Conservation (phyloP, 345 rosid species). For the Hypericum androsaemum region DNA sequence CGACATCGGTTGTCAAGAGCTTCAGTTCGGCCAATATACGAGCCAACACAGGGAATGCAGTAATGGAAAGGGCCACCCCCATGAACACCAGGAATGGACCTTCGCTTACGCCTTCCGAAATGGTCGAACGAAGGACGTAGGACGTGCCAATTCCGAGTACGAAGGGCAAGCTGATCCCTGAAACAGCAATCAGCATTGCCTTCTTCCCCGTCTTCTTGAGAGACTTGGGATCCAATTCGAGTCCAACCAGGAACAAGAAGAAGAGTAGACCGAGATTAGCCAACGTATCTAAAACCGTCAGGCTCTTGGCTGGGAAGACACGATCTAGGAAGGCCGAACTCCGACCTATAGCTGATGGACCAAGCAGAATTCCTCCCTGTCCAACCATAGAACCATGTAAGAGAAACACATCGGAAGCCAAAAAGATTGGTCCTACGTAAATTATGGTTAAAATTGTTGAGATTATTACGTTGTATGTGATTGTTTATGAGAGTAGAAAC, state of each 20-base stretch:
- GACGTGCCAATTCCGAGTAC: slow-evolving; percentile 1
- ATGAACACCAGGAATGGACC: slow-evolving; percentile 1
- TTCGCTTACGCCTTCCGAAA: background rate
- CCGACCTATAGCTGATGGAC: slow-evolving; percentile 2
- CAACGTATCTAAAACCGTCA: background rate
- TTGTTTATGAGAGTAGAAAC: too few relatives aligned
- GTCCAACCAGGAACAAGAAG: background rate
- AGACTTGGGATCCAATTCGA: background rate
- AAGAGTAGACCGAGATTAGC: slow-evolving; percentile 3
- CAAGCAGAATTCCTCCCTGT: slow-evolving; percentile 4
- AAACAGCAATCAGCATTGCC: background rate
- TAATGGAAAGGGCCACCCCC: slow-evolving; percentile 2
- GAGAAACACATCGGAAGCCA: background rate
- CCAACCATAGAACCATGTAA: background rate
- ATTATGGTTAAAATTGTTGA: background rate
- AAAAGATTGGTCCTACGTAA: too few relatives aligned
- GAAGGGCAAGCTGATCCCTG: slow-evolving; percentile 4
- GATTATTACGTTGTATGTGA: too few relatives aligned
- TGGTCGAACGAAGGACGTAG: background rate
- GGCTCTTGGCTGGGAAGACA: background rate
- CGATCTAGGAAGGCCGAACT: background rate
- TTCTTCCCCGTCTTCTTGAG: background rate
- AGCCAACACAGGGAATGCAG: slow-evolving; percentile 4
- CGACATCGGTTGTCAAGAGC: slow-evolving; percentile 1
- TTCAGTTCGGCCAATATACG: slow-evolving; percentile 1